Conservation (phyloP, 2,329 filamentous ascomycete species). For the Venturia asperata region DNA sequence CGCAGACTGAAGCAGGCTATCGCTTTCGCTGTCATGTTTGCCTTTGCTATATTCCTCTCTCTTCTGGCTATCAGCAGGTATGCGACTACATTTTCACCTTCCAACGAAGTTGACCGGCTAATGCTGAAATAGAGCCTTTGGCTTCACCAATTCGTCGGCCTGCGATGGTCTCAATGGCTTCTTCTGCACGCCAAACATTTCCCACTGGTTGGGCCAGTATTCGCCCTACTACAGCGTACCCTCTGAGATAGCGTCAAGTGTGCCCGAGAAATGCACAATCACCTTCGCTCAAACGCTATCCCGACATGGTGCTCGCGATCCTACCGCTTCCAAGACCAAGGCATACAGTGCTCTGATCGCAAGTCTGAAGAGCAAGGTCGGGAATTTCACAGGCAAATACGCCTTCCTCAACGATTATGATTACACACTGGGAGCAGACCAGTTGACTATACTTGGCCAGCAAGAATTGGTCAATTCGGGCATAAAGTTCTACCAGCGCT, state of each 20-base stretch:
- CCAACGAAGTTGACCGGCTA: background rate
- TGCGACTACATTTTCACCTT: background rate
- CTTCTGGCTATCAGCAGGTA: slow-evolving; percentile 11
- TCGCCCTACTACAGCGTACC: slow-evolving; percentile 74
- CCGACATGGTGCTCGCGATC: slow-evolving; percentile 77
- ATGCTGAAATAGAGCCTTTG: background rate
- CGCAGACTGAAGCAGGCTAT: background rate
- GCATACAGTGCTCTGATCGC: slow-evolving; percentile 58
- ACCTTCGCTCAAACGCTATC: slow-evolving; percentile 78
- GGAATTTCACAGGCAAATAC: slow-evolving; percentile 54
- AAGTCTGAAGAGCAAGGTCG: slow-evolving; percentile 54
- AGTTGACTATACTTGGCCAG: slow-evolving; percentile 61
- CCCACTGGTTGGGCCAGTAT: slow-evolving; percentile 78
- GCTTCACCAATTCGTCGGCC: background rate
- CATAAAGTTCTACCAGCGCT: slow-evolving; percentile 66
- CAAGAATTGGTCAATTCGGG: slow-evolving; percentile 69
- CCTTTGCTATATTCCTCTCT: slow-evolving; percentile 4
- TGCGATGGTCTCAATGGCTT: slow-evolving; percentile 55
- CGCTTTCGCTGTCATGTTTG: background rate
- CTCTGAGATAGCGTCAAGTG: slow-evolving; percentile 53
- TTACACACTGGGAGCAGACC: slow-evolving; percentile 63
- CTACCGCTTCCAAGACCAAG: slow-evolving; percentile 60
- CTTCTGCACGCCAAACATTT: slow-evolving; percentile 54
- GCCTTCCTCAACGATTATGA: slow-evolving; percentile 65
- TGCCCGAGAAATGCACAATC: slow-evolving; percentile 62